Evolutionary conservation across 1,284 basidiomycete species (phyloP).

Genomic region (Earliella scabrosa): DNA sequence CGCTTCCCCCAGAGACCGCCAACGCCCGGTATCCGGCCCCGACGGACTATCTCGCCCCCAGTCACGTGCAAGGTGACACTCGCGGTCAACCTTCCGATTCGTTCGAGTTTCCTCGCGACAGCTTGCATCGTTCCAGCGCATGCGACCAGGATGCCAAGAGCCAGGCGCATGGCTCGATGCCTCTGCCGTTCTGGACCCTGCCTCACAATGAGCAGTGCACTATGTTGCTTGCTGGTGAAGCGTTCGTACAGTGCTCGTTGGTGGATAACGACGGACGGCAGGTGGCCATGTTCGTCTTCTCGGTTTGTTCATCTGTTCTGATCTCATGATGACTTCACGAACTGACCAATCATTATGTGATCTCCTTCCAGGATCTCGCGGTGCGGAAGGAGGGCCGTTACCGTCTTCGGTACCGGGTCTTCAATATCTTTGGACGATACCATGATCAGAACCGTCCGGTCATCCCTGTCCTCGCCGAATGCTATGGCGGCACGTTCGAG

Average conservation of each 20-base stretch:
- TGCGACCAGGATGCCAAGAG: too few relatives aligned
- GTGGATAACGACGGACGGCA: constrained; percentile 67
- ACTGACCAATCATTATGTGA: too few relatives aligned
- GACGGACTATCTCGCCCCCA: too few relatives aligned
- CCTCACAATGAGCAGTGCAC: constrained; percentile 47
- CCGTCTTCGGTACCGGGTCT: constrained; percentile 31
- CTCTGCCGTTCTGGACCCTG: background rate
- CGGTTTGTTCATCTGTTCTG: constrained; percentile 45
- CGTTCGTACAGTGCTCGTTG: constrained; percentile 64
- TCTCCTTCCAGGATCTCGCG: constrained; percentile 27
- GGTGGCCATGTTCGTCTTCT: constrained; percentile 72
- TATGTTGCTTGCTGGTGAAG: constrained; percentile 59
- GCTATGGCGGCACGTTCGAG: constrained; percentile 50
- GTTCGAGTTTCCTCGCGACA: too few relatives aligned
- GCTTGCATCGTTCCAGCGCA: too few relatives aligned
- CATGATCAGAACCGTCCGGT: constrained; percentile 22
- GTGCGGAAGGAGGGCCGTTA: constrained; percentile 33
- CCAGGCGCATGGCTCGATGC: too few relatives aligned
- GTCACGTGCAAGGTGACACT: too few relatives aligned
- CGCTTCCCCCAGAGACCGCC: too few relatives aligned
- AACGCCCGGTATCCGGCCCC: too few relatives aligned
- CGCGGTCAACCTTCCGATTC: too few relatives aligned
- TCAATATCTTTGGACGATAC: constrained; percentile 27
- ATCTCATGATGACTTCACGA: background rate
- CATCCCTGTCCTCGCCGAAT: constrained; percentile 67